Evolutionary conservation across 441 rosid species (phyloP), one percentile per base, ranked within the genome.

Genomic region (Viola pubescens): DNA sequence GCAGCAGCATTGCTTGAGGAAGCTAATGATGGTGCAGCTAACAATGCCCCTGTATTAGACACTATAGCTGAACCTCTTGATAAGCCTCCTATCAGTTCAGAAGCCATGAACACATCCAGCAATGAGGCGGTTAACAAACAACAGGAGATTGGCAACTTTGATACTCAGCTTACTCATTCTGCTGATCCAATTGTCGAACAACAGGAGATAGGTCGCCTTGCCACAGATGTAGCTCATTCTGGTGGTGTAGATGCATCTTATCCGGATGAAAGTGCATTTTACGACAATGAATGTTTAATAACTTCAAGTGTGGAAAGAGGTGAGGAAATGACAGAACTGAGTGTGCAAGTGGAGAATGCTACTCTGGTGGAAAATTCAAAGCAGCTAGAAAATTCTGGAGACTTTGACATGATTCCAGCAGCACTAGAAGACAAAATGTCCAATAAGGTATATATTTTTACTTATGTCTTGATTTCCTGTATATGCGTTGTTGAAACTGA

Each of bases 1-100:
- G 81, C 79, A 11, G 74, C 77, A 5, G 74, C 82, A 55, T 52
- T 62, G 73, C 61, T 53, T 4, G 77, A 81, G 66, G 73, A 79
- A 77, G 63, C 65, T 47, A 69, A 65, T 54, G 56, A 56, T 13
- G 34, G 34, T 26, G 52, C 49, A 14, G 42, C 67, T 61, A 59
- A 38, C n/a, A 38, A 39, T 56, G 70, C 61, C 16, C 59, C 73
- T 50, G 69, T 62, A 52, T 41, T 10, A 51, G 82, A 70, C 51
- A 50, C 37, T 53, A 14, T 58, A 1, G 55, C 39, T 48, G 59
- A 58, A 42, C 11, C 54, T 41, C 26, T 5, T 2, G 11, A 48
- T 48, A 72, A 68, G 26, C 59, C 59, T 51, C 52, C 64, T 38
- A 5, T 55, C 16, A 74, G 79, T 64, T 37, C 58, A 41, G 56